Conservation (phyloP, 2,329 filamentous ascomycete species). For the Penicillium sp. region DNA sequence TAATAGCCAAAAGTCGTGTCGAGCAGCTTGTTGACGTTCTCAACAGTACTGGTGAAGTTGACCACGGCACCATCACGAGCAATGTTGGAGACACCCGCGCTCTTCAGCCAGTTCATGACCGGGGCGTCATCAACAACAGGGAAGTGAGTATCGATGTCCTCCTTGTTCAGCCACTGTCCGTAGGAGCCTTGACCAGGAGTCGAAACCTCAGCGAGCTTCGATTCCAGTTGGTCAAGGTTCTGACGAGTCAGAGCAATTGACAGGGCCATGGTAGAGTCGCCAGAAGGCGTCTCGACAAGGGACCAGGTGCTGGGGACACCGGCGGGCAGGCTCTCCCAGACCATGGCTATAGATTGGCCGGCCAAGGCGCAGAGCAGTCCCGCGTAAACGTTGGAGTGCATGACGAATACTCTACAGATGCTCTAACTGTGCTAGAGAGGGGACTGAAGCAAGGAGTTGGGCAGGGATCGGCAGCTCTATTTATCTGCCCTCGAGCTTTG, state of each 20-base stretch:
- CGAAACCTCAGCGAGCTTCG: constrained; percentile 44
- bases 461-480: constrained; percentile 13
- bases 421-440: not conserved
- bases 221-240: constrained; percentile 42
- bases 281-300: constrained; percentile 15
- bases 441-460: not conserved
- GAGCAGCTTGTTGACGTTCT: constrained; percentile 49
- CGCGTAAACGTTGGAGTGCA: constrained; percentile 20
- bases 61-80: constrained; percentile 46
- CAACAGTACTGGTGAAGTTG: constrained; percentile 45
- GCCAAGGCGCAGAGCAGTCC: constrained; percentile 24
- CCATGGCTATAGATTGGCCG: constrained; percentile 18
- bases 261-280: constrained; percentile 18
- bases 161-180: constrained; percentile 51
- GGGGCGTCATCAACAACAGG: constrained; percentile 38
- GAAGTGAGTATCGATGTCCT: constrained; percentile 48
- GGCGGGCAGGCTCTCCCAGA: constrained; percentile 22
- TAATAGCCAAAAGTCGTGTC: constrained; percentile 52
- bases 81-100: constrained; percentile 39
- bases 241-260: constrained; percentile 26
- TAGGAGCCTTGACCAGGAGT: constrained; percentile 51
- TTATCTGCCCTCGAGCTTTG: constrained; percentile 6
- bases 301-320: constrained; percentile 22
- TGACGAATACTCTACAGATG: constrained; percentile 2
- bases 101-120: constrained; percentile 49